These are phyloP conservation scores for Coffea humblotiana DNA, from an alignment of 305 asterid species.

Conservation along the genomic window DNA sequence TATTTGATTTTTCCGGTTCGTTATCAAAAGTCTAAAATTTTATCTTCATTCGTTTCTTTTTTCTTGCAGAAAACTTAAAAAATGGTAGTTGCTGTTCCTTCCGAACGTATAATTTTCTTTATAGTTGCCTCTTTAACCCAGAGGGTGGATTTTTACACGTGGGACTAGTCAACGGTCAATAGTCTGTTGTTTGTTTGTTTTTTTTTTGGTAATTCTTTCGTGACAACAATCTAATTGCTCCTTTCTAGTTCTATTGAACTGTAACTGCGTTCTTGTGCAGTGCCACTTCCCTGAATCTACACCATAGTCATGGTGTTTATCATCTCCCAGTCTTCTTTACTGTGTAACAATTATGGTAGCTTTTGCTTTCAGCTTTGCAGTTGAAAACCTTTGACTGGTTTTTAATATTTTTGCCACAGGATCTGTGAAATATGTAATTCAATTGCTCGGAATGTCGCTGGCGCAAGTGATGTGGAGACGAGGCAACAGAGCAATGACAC, in stretches of 20 bases:
- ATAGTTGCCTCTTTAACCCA: not conserved
- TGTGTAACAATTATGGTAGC: not conserved
- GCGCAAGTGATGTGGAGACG: slow-evolving; percentile 52
- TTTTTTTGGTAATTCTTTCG: not conserved
- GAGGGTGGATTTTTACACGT: not conserved
- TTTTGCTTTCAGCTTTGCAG: not conserved
- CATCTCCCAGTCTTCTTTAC: not conserved
- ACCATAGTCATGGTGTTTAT: not conserved
- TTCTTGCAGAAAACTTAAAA: not conserved
- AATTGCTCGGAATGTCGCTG: slow-evolving; percentile 64
- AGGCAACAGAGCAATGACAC: slow-evolving; percentile 43
- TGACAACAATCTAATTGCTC: too few species aligned
- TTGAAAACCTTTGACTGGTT: not conserved
- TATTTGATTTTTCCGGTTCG: slow-evolving; percentile 41
- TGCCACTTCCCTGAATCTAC: not conserved
- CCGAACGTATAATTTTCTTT: not conserved
- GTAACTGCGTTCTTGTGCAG: not conserved
- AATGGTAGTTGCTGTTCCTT: too few species aligned
- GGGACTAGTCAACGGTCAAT: not conserved
- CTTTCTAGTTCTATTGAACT: too few species aligned
- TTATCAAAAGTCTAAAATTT: slow-evolving; percentile 33
- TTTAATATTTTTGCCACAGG: slow-evolving; percentile 38
- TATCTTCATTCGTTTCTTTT: slow-evolving; percentile 13
- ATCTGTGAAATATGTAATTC: slow-evolving; percentile 90
- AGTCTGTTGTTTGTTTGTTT: not conserved